Base-by-base conservation (phyloP, 2,329 filamentous ascomycete species). In the Neopestalotiopsis rosae region DNA sequence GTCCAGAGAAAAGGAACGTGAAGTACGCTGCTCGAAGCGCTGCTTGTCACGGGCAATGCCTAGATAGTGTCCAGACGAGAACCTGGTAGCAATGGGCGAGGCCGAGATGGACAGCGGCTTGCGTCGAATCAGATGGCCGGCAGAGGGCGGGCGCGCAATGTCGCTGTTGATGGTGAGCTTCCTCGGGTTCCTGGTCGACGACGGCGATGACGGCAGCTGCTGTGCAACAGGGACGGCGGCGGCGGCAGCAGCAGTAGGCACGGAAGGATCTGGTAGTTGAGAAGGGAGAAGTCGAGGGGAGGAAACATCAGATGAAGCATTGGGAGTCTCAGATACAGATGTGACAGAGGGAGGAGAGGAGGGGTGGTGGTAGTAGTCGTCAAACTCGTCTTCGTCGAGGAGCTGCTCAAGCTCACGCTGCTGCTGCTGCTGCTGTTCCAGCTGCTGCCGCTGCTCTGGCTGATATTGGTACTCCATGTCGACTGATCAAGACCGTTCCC, bases 71-170 rank as follows among this genome's bases (percentile, higher is more conserved):
- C 78, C 79, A 34, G 82, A 81, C 30, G 84, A 86, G 77, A 83
- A 87, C 70, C 84, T 80, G 42, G 83, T 82, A 65, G 83, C 85
- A 72, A 87, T 76, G 69, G 85, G 82, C 52, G 86, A 88, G 63
- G 86, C 87, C 40, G 85, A 85, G 7, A 83, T 81, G 58, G 89
- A 89, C 70, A 91, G 77, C 67, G 89, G 89, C 80, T 91, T 91
- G 71, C 89, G 85, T 76, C 86, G 86, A 79, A 91, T 87, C 71
- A 81, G 77, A 57, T 73, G 69, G 3, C 20, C n/a, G 58, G 30
- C 42, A 67, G 69, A 64, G 70, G 76, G 67, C 68, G 74, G 72
- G 45, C 69, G 52, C 63, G 69, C 68, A 17, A 68, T 68, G 38
- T 74, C 67, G 64, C 71, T 75, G 63, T 75, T 72, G 58, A 78